Percentiles rank a stretch among this genome's conserved stretches.
Conservation (phyloP, 1,284 basidiomycete species). For the Gomphus bonarii region DNA sequence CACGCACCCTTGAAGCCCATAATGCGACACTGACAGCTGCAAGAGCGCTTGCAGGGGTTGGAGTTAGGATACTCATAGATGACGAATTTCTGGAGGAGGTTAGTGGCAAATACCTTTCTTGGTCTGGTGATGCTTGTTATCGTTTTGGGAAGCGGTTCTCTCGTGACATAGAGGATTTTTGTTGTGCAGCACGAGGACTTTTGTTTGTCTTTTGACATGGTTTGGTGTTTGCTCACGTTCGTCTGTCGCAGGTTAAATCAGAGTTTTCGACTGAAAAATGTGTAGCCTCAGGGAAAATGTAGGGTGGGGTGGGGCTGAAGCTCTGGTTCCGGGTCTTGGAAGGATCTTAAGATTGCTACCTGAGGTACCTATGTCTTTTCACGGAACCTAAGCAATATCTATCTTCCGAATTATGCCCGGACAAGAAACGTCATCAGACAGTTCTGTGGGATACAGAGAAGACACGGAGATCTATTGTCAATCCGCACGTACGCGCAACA, state of each 20-base stretch:
- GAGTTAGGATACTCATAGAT: constrained; percentile 46
- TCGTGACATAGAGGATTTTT: neutral
- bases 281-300: neutral
- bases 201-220: neutral
- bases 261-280: neutral
- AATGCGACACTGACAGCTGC: constrained; percentile 42
- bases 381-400: neutral
- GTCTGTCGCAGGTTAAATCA: neutral
- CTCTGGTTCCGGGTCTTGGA: neutral
- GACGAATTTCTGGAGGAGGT: constrained; percentile 46
- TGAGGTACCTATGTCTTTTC: neutral
- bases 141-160: too few species aligned
- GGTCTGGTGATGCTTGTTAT: too few species aligned
- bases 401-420: too few species aligned
- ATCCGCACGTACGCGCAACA: neutral
- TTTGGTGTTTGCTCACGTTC: neutral
- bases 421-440: too few species aligned
- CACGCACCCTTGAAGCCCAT: constrained; percentile 56
- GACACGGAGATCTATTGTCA: neutral
- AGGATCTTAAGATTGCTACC: neutral
- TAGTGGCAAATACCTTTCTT: neutral
- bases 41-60: constrained; percentile 51
- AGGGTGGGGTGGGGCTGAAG: neutral
- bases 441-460: neutral
- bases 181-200: neutral